Evolutionary conservation across 2,329 filamentous ascomycete genomes (phyloP), one percentile per base, ranked within the genome.

Genomic region (Emergomyces africanus): DNA sequence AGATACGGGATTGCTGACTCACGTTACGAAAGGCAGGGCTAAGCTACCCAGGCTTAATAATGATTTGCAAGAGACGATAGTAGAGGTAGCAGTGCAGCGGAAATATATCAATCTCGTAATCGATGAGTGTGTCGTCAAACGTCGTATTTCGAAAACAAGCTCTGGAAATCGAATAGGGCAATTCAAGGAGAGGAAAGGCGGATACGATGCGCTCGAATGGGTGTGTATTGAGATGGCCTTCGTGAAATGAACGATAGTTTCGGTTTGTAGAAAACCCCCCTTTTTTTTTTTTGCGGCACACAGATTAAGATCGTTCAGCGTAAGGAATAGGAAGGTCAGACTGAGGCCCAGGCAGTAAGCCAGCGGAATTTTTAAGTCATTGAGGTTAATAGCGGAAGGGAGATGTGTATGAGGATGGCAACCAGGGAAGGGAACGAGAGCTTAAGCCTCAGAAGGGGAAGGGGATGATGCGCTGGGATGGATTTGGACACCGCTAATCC

Each of bases 271-370:
- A 35, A 51, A 28, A 35, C 14, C 5, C 9, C 8, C 8, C 8
- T 20, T 2, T 48, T 20, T 35, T 10, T 6, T 20, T 37, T n/a
- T 53, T 51, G 49, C 15, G 20, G 4, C 3, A 35, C 6, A n/a
- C 15, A 23, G 53, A 33, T 20, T 1, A n/a, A 20, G 37, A 10
- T 37, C 6, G 28, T 37, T 20, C 8, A 30, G 12, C n/a, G n/a
- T 15, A 5, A 37, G 50, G 33, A 39, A 42, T 30, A 49, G 28
- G 30, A 30, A 57, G 64, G 62, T 66, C 59, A 61, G 66, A 65
- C 64, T 64, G 64, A 66, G 64, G 60, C 60, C 60, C 39, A 57
- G 54, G 56, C 61, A 57, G 62, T 55, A 56, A 61, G 58, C 54
- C 33, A 59, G 39, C 62, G 57, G 50, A 55, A 39, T 55, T 20